phyloP scores from a whole-genome alignment of 2,329 filamentous ascomycete species.

The Microcyclospora pomicola region DNA sequence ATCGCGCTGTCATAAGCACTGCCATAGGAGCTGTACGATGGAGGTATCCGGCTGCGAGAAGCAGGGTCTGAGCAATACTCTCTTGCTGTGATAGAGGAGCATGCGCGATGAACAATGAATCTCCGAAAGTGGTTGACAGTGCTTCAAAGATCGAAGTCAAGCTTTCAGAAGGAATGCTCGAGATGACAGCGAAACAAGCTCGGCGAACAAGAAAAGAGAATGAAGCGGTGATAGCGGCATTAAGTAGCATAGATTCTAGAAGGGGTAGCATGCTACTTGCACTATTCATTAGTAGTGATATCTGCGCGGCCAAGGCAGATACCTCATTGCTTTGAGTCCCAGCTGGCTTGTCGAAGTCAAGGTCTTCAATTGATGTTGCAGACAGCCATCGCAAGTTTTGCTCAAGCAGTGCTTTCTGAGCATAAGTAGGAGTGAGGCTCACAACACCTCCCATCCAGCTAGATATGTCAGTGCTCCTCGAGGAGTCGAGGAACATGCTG shows the following conservation, averaged over 20 bases:
- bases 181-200: conserved; percentile 16
- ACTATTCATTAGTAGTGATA: conserved; percentile 7
- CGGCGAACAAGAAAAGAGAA: conserved; percentile 13
- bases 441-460: conserved; percentile 1
- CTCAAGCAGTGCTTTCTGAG: conserved; percentile 31
- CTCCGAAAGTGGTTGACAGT: conserved; percentile 61
- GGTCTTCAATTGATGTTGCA: background rate
- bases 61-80: conserved; percentile 65
- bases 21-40: conserved; percentile 51
- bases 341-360: no score
- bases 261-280: conserved; percentile 10
- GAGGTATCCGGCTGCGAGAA: conserved; percentile 65
- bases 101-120: conserved; percentile 76
- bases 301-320: conserved; percentile 6
- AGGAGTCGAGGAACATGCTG: conserved; percentile 2
- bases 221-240: conserved; percentile 11
- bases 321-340: background rate
- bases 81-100: conserved; percentile 78
- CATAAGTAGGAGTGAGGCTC: conserved; percentile 6
- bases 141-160: conserved; percentile 51
- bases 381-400: conserved; percentile 20
- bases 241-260: conserved; percentile 8
- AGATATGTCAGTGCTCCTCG: background rate
- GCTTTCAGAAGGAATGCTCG: conserved; percentile 9
- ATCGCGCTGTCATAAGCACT: conserved; percentile 55